Evolutionary conservation across 495 filamentous ascomycete genomes (phyloP).

Genomic region (Schizothecium vesticola): DNA sequence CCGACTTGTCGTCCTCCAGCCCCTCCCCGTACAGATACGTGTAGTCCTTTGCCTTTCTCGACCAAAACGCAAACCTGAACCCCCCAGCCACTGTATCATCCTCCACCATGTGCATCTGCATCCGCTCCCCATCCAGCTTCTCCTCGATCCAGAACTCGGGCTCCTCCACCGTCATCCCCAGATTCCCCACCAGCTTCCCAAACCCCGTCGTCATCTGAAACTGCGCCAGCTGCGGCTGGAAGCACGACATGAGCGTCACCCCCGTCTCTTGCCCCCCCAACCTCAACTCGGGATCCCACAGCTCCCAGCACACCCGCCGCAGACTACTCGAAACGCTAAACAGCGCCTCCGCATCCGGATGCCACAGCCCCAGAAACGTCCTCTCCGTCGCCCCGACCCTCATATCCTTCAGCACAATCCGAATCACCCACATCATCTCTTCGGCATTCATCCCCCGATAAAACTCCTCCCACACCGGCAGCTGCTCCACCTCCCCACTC

Average conservation of each 20-base stretch:
- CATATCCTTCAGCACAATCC: constrained; percentile 94
- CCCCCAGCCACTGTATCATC: constrained; percentile 64
- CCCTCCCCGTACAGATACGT: constrained; percentile 86
- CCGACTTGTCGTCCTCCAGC: constrained; percentile 68
- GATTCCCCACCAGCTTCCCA: constrained; percentile 69
- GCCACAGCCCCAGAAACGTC: constrained; percentile 87
- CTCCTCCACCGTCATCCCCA: constrained; percentile 65
- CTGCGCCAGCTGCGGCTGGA: constrained; percentile 93
- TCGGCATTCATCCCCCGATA: constrained; percentile 90
- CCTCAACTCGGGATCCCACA: constrained; percentile 68
- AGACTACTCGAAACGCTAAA: constrained; percentile 91
- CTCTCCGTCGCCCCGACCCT: constrained; percentile 96
- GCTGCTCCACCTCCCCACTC: constrained; percentile 74
- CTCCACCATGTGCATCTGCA: constrained; percentile 90
- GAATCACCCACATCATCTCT: constrained; percentile 89
- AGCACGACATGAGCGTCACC: constrained; percentile 86
- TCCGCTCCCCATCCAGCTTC: constrained; percentile 93
- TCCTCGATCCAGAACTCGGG: constrained; percentile 93
- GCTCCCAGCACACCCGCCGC: constrained; percentile 90
- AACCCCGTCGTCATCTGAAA: constrained; percentile 83
- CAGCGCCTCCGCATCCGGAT: constrained; percentile 83
- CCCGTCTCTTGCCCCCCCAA: constrained; percentile 71
- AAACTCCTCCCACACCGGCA: constrained; percentile 72
- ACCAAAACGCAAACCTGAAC: constrained; percentile 83
- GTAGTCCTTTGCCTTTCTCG: constrained; percentile 93